These are phyloP conservation scores for Chrysosporium queenslandicum DNA, from an alignment of 2,329 filamentous ascomycete species.

Conservation along the genomic window DNA sequence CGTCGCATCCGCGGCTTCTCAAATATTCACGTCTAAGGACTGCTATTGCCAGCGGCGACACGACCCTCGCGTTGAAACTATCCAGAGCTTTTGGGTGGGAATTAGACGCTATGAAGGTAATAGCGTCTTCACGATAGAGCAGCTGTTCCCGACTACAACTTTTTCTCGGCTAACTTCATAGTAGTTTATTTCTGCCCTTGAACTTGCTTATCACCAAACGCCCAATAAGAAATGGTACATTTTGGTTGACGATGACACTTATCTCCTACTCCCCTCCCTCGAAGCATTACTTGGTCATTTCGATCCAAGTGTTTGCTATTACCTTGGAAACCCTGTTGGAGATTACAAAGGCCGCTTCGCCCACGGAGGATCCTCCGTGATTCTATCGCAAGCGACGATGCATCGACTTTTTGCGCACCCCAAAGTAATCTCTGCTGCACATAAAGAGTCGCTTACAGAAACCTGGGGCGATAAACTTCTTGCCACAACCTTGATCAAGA, in stretches of 20 bases:
- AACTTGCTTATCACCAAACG: not conserved
- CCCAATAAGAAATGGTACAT: not conserved
- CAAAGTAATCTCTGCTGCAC: not conserved
- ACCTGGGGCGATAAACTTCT: slow-evolving; percentile 1
- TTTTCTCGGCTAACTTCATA: not conserved
- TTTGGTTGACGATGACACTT: not conserved
- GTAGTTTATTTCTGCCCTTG: not conserved
- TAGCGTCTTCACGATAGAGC: not conserved
- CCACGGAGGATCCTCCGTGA: not conserved
- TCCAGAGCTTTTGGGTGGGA: not conserved
- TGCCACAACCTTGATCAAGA: not conserved
- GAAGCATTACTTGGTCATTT: not conserved
- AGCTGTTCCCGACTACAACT: not conserved
- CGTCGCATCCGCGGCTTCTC: not conserved
- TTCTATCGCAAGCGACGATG: not conserved
- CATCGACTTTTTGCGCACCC: not conserved
- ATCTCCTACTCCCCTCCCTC: not conserved
- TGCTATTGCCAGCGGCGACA: not conserved
- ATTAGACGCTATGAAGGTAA: not conserved
- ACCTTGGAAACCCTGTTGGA: not conserved
- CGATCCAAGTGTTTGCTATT: not conserved
- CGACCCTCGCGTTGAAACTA: not conserved
- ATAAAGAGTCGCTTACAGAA: not conserved
- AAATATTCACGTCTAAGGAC: not conserved
- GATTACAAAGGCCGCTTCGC: not conserved